Evolutionary conservation across 2,329 filamentous ascomycete species (phyloP).

Genomic region (Neofusicoccum kwambonambiense): DNA sequence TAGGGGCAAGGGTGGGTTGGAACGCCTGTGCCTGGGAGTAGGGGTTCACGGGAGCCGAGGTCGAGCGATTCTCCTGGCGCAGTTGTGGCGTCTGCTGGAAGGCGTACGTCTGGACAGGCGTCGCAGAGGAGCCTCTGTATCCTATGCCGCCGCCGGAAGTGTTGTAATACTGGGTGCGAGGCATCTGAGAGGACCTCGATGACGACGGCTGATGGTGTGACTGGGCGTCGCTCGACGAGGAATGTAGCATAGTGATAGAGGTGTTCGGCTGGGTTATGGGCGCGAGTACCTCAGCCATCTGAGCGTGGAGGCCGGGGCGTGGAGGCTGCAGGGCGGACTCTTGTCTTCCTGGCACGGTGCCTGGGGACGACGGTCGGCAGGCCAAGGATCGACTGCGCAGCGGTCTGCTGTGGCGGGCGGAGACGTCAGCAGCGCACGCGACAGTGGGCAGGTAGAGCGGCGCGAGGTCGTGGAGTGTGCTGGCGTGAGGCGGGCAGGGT

Average conservation of each 20-base stretch:
- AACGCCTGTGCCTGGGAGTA: slow-evolving; percentile 35
- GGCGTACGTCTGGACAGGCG: slow-evolving; percentile 51
- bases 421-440: slow-evolving; percentile 11
- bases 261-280: slow-evolving; percentile 47
- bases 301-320: slow-evolving; percentile 21
- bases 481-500: slow-evolving; percentile 13
- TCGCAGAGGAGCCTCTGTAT: slow-evolving; percentile 43
- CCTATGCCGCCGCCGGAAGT: slow-evolving; percentile 36
- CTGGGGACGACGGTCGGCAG: slow-evolving; percentile 25
- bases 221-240: slow-evolving; percentile 47
- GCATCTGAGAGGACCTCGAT: slow-evolving; percentile 38
- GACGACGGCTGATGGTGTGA: slow-evolving; percentile 38
- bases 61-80: slow-evolving; percentile 56
- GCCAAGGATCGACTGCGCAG: slow-evolving; percentile 15
- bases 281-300: slow-evolving; percentile 48
- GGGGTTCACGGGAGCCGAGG: slow-evolving; percentile 51
- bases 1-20: slow-evolving; percentile 24
- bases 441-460: slow-evolving; percentile 1
- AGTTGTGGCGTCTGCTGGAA: slow-evolving; percentile 55
- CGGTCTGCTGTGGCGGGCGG: not conserved
- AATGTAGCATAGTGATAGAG: slow-evolving; percentile 52
- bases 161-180: slow-evolving; percentile 45
- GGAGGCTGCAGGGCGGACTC: slow-evolving; percentile 19
- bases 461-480: slow-evolving; percentile 21
- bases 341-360: slow-evolving; percentile 22